Conservation (phyloP, 495 filamentous ascomycete species). For the Aspergillus carlsbadensis region DNA sequence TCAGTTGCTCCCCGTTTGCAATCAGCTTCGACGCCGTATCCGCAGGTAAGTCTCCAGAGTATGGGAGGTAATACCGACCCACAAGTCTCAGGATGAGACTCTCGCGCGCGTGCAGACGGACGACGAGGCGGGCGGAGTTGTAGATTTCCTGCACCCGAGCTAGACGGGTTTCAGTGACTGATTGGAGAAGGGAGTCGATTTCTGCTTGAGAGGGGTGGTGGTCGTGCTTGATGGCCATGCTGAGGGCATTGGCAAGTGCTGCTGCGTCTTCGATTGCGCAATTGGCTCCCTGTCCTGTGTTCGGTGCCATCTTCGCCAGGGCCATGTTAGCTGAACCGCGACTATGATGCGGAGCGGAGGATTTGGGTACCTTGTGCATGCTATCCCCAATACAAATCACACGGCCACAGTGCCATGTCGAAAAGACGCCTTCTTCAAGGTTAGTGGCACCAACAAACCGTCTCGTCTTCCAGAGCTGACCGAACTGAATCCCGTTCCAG, state of each 20-base stretch:
- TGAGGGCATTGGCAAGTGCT: constrained; percentile 12
- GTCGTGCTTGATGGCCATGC: background rate
- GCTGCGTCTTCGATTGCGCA: constrained; percentile 26
- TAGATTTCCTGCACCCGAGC: constrained; percentile 1
- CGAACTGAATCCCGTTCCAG: constrained; percentile 16
- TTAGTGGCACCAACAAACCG: constrained; percentile 10
- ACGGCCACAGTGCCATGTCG: constrained; percentile 21
- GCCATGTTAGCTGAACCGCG: background rate
- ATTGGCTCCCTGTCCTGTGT: constrained; percentile 28
- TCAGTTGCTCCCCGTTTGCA: background rate
- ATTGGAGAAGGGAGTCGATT: background rate
- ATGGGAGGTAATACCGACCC: constrained; percentile 16
- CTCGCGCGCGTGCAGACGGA: constrained; percentile 18
- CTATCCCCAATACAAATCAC: constrained; percentile 25
- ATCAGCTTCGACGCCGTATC: constrained; percentile 12
- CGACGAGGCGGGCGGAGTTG: constrained; percentile 3
- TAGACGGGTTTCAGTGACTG: background rate
- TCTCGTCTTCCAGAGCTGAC: constrained; percentile 17
- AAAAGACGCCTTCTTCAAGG: constrained; percentile 23
- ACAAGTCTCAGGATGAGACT: constrained; percentile 4
- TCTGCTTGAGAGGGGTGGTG: background rate
- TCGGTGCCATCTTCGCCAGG: constrained; percentile 22
- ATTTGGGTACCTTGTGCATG: constrained; percentile 23
- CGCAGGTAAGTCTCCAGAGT: constrained; percentile 13
- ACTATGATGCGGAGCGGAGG: background rate